Conservation (phyloP, 805 yeast genomes). For the Candida krabiensis region DNA sequence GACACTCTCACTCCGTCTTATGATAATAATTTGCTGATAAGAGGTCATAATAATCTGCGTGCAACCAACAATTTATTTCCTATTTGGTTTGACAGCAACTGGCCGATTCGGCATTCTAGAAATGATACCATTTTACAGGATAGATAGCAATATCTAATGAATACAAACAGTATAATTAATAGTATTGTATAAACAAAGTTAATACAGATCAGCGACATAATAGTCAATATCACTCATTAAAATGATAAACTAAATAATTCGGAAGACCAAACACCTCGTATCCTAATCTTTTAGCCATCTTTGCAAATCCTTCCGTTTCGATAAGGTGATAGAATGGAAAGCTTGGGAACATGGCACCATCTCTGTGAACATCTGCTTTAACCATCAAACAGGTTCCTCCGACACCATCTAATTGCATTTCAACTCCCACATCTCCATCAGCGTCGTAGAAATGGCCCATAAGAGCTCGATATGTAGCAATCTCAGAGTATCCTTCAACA, state of each 20-base stretch:
- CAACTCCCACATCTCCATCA: conserved; percentile 59
- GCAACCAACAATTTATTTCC: neutral
- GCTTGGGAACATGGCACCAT: conserved; percentile 99
- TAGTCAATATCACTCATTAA: conserved; percentile 56
- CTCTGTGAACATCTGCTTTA: conserved; percentile 96
- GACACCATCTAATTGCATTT: conserved; percentile 91
- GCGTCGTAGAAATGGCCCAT: conserved; percentile 87
- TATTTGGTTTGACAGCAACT: neutral
- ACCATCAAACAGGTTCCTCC: conserved; percentile 97
- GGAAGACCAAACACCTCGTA: conserved; percentile 92
- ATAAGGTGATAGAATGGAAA: conserved; percentile 96
- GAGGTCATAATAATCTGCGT: neutral
- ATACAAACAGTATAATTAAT: neutral
- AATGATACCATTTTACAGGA: too few relatives aligned
- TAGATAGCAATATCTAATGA: neutral
- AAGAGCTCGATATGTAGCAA: conserved; percentile 90
- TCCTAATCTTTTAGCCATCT: conserved; percentile 93
- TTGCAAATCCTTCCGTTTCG: conserved; percentile 98
- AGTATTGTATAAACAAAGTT: neutral
- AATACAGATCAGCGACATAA: neutral
- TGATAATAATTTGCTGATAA: conserved; percentile 3
- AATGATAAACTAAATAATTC: conserved; percentile 89
- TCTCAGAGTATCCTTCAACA: conserved; percentile 90
- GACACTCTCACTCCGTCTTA: neutral
- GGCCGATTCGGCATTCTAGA: too few relatives aligned